Evolutionary conservation across 192 early-diverging fungal genomes (phyloP).

Genomic region (Mortierella claussenii): DNA sequence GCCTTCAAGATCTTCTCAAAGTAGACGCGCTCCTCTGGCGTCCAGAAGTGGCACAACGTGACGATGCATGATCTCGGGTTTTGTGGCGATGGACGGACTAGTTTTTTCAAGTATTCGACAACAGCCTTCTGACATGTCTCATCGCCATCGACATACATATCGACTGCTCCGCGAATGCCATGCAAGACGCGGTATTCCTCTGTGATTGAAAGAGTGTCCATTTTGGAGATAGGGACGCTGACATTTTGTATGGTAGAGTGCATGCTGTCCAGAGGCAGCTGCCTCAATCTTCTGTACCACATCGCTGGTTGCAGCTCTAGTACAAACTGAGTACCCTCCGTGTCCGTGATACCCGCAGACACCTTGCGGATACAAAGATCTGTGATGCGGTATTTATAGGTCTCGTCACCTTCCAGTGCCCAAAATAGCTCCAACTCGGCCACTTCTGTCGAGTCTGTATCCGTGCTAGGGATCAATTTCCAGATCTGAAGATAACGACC

Average conservation of each 20-base stretch:
- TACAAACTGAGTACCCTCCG: not conserved
- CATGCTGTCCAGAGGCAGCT: not conserved
- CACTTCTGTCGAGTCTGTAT: not conserved
- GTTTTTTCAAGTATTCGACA: not conserved
- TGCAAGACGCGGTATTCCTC: not conserved
- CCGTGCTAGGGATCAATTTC: not conserved
- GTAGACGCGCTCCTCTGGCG: too few species aligned
- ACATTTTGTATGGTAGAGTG: not conserved
- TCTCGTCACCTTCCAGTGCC: not conserved
- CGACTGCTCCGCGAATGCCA: not conserved
- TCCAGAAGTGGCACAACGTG: not conserved
- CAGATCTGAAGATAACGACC: conserved; percentile 4
- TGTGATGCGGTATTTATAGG: not conserved
- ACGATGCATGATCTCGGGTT: not conserved
- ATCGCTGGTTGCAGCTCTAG: not conserved
- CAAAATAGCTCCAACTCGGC: not conserved
- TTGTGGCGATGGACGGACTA: not conserved
- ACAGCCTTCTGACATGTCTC: not conserved
- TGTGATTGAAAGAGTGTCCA: not conserved
- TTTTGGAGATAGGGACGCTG: not conserved
- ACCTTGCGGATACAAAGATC: not conserved
- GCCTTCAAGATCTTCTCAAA: not conserved
- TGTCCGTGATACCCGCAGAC: not conserved
- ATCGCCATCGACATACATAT: not conserved
- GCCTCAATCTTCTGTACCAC: not conserved